A percentile compares a stretch with the other conserved stretches of the same genome.
Conservation (phyloP, 2,329 filamentous ascomycete genomes). For the Ascochyta viciae-villosae region DNA sequence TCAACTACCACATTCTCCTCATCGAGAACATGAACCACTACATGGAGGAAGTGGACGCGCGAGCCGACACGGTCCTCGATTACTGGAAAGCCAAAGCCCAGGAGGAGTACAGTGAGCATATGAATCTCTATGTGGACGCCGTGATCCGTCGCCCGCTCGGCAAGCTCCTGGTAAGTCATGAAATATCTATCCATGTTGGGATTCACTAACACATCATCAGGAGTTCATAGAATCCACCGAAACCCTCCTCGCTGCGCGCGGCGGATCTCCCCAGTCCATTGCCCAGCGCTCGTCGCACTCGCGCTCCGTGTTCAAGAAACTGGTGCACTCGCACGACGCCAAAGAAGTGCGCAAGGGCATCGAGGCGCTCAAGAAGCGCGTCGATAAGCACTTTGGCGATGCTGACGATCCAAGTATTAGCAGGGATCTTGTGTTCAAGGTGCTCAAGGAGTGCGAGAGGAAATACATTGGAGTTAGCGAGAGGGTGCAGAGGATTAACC, state of each 20-base stretch:
- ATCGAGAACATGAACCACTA: conserved; percentile 99
- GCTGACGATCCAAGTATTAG: conserved; percentile 76
- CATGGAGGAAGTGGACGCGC: conserved; percentile 84
- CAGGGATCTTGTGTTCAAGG: conserved; percentile 64
- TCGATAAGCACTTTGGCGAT: conserved; percentile 97
- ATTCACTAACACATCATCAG: conserved; percentile 37
- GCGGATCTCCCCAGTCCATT: conserved; percentile 63
- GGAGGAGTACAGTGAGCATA: conserved; percentile 82
- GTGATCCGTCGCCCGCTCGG: conserved; percentile 89
- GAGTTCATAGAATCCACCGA: conserved; percentile 93
- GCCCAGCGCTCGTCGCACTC: conserved; percentile 83
- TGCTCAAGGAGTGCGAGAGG: conserved; percentile 66
- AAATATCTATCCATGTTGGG: neutral
- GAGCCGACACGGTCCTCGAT: conserved; percentile 76
- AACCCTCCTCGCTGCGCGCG: conserved; percentile 66
- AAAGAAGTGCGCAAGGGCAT: conserved; percentile 91
- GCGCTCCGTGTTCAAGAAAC: conserved; percentile 83
- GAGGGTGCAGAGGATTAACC: conserved; percentile 51
- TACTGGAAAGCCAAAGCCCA: conserved; percentile 82
- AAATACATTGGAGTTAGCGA: conserved; percentile 64
- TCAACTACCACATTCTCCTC: conserved; percentile 95
- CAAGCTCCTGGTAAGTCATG: conserved; percentile 69
- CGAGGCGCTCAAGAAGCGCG: conserved; percentile 84
- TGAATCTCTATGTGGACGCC: conserved; percentile 83
- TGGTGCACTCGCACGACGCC: conserved; percentile 78